Conservation (phyloP, 345 rosid species). For the Gynandropsis gynandra region DNA sequence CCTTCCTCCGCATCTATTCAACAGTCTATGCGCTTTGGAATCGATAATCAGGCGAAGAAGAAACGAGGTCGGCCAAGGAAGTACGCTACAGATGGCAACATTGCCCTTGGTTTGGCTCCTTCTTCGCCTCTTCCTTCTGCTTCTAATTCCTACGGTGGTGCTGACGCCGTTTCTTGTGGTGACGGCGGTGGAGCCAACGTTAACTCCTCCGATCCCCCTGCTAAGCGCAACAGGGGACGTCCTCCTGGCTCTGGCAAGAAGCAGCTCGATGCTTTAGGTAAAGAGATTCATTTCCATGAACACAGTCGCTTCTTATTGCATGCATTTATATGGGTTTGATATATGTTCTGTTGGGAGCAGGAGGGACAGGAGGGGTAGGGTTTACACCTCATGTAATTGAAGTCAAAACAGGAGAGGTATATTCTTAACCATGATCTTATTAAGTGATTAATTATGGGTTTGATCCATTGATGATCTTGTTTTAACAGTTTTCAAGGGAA, state of each 20-base stretch:
- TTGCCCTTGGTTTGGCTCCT: constrained; percentile 69
- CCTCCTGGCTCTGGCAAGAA: constrained; percentile 91
- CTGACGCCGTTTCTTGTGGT: too few species aligned
- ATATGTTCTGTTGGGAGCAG: not conserved
- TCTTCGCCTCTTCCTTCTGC: constrained; percentile 49
- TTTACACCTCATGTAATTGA: constrained; percentile 29
- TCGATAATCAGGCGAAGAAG: constrained; percentile 45
- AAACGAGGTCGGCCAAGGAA: constrained; percentile 89
- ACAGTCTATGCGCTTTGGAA: constrained; percentile 33
- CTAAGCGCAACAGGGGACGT: constrained; percentile 72
- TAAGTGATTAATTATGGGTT: constrained; percentile 2
- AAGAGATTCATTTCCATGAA: not conserved
- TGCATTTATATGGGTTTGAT: constrained; percentile 13
- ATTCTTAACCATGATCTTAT: not conserved
- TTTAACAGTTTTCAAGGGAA: too few species aligned
- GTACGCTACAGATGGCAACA: constrained; percentile 76
- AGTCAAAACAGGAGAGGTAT: constrained; percentile 29
- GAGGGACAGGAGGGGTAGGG: constrained; percentile 19
- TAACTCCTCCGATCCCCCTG: constrained; percentile 42
- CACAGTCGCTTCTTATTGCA: constrained; percentile 1
- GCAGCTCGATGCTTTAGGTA: constrained; percentile 94
- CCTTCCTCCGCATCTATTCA: constrained; percentile 38
- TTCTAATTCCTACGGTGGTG: constrained; percentile 33
- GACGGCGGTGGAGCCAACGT: constrained; percentile 25
- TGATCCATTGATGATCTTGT: too few species aligned